Conservation (phyloP, 306 rosid genomes). For the Vigna unguiculata region DNA sequence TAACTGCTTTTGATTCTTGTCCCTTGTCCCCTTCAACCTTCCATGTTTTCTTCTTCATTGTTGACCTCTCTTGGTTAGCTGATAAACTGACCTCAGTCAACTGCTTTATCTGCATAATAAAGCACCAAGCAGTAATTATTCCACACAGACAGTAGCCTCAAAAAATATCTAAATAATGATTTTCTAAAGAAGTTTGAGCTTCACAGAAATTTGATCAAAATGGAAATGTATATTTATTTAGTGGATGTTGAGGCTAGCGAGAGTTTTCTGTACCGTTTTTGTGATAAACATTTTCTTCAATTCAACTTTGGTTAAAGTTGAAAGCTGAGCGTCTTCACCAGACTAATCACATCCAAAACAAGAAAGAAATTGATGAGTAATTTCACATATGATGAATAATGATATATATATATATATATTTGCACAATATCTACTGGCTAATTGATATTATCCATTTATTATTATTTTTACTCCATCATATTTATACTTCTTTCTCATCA, state of each 20-base stretch:
- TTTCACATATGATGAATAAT: neutral
- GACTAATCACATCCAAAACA: neutral
- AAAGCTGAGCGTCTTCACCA: conserved; percentile 22
- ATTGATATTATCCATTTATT: neutral
- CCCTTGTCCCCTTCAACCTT: neutral
- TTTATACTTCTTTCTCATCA: neutral
- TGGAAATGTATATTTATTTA: neutral
- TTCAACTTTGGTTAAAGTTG: conserved; percentile 17
- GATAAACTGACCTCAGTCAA: conserved; percentile 20
- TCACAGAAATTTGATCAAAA: neutral
- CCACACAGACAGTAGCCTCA: neutral
- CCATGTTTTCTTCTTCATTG: conserved; percentile 17
- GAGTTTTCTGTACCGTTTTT: neutral
- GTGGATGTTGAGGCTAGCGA: neutral
- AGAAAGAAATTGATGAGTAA: neutral
- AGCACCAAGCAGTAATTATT: neutral
- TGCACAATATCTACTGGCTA: neutral
- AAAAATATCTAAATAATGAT: neutral
- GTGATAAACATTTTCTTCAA: conserved; percentile 16
- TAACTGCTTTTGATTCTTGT: conserved; percentile 44
- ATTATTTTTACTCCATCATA: neutral
- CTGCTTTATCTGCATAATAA: neutral
- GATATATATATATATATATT: neutral
- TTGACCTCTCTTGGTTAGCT: conserved; percentile 2
- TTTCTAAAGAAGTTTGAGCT: neutral